Conservation (phyloP, 1,139 yeast species). For the Pichia sp. region DNA sequence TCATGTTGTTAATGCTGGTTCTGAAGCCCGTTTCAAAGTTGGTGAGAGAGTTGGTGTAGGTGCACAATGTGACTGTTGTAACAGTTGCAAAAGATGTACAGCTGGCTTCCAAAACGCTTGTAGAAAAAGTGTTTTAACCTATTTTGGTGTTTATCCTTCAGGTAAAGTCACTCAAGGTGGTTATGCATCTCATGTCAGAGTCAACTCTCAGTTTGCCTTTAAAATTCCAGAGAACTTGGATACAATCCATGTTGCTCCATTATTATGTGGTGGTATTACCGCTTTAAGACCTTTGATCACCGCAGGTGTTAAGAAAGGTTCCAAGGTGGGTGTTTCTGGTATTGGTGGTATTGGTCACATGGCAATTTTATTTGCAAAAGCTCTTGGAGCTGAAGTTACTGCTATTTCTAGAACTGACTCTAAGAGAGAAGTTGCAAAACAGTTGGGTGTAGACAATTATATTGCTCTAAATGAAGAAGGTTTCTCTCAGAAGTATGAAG, state of each 20-base stretch:
- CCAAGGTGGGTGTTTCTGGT: conserved; percentile 45
- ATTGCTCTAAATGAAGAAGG: conserved; percentile 41
- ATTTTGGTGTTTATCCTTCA: conserved; percentile 33
- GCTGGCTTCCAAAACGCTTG: conserved; percentile 42
- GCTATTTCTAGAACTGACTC: conserved; percentile 45
- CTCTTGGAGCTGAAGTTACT: conserved; percentile 49
- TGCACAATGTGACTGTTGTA: conserved; percentile 44
- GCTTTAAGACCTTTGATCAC: conserved; percentile 46
- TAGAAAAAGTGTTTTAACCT: conserved; percentile 33
- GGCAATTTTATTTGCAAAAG: conserved; percentile 49
- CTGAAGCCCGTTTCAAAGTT: conserved; percentile 32
- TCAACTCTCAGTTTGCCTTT: conserved; percentile 42
- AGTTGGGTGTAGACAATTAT: conserved; percentile 47
- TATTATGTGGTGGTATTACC: conserved; percentile 62
- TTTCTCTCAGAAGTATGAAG: conserved; percentile 28
- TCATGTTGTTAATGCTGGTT: conserved; percentile 36
- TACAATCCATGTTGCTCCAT: conserved; percentile 46
- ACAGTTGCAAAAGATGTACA: conserved; percentile 40
- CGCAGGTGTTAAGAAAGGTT: conserved; percentile 33
- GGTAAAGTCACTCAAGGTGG: conserved; percentile 48
- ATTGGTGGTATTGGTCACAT: conserved; percentile 57
- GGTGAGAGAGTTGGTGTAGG: conserved; percentile 64
- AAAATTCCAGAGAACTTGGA: conserved; percentile 46
- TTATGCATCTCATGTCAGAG: conserved; percentile 48
- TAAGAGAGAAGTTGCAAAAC: conserved; percentile 42